phyloP scores from a whole-genome alignment of 345 rosid genomes.

The Balakata baccata region DNA sequence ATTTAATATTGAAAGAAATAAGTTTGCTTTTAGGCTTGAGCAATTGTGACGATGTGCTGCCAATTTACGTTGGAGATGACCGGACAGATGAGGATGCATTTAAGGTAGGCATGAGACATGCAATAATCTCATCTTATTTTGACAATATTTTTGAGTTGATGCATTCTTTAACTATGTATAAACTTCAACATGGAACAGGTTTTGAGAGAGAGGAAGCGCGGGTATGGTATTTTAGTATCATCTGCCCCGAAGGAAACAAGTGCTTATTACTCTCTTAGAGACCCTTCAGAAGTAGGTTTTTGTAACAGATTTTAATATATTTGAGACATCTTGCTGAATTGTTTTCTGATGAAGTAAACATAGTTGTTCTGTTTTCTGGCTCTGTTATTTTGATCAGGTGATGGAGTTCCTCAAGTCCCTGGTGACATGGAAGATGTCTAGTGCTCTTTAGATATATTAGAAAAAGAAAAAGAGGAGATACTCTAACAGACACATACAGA shows the following conservation, averaged over 20 bases:
- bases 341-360: background rate
- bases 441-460: conserved; percentile 25
- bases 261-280: conserved; percentile 78
- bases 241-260: conserved; percentile 72
- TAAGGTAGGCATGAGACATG: conserved; percentile 37
- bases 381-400: conserved; percentile 47
- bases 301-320: background rate
- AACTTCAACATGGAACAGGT: conserved; percentile 42
- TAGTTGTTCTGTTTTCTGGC: background rate
- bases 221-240: conserved; percentile 81
- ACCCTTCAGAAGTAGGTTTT: conserved; percentile 70
- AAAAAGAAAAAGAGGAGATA: conserved; percentile 9
- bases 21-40: conserved; percentile 44
- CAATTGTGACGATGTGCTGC: conserved; percentile 75
- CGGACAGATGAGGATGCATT: conserved; percentile 98
- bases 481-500: conserved; percentile 10
- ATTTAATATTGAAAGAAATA: background rate
- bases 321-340: background rate
- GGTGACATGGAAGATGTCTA: conserved; percentile 65
- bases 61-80: conserved; percentile 96
- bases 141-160: too few species aligned
- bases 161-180: background rate
- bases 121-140: background rate
- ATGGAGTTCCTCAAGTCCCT: conserved; percentile 79
- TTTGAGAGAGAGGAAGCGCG: conserved; percentile 65